Base-by-base conservation (phyloP, 2,329 filamentous ascomycete species). In the Ophiocordyceps camponoti-rufipedis region DNA sequence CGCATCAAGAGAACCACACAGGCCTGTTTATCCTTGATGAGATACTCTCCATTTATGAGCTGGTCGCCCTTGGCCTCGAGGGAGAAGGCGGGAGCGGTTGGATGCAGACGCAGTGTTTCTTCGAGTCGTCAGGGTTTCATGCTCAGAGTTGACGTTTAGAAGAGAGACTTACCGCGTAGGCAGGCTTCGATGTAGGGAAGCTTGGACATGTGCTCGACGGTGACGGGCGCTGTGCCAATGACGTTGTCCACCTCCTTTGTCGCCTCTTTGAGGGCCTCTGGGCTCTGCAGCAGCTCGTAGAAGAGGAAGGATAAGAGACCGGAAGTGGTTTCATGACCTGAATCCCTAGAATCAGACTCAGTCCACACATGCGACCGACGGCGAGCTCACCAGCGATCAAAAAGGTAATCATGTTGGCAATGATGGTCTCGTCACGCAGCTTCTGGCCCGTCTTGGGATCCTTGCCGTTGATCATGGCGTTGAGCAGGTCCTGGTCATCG, bases 391-490 rank as follows among this genome's bases (percentile, higher is more conserved):
- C 78, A 33, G 78, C 78, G 52, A 81, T 78, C 10, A 85, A 59
- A 51, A 85, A 85, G 0, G 80, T 85, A 48, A 82, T 78, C 62
- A 86, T 74, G 50, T 86, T 83, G 55, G 80, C 69, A 14, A 75
- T 70, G 49, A 85, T 81, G 43, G 68, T 73, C 5, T 71, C 65
- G 48, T 83, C 77, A 1, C 65, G 70, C 51, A 86, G 62, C n/a
- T 69, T 70, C 52, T 78, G 65, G 12, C 80, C 79, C 4, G 80
- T 85, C 59, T 76, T 72, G 1, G 76, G 70, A 54, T 87, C 82
- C 11, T 68, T 69, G 0, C 78, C 79, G 7, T 76, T 65, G 41
- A 88, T 62, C 78, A 88, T 82, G 31, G 79, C 75, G 48, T 74
- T 74, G 11, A 87, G 61, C 6, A 87, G 63, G 57, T 87, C 83